Percentiles rank a stretch among this genome's conserved stretches.
phyloP scores from a whole-genome alignment of 2,329 filamentous ascomycete genomes.

The Diaporthe caulivora region DNA sequence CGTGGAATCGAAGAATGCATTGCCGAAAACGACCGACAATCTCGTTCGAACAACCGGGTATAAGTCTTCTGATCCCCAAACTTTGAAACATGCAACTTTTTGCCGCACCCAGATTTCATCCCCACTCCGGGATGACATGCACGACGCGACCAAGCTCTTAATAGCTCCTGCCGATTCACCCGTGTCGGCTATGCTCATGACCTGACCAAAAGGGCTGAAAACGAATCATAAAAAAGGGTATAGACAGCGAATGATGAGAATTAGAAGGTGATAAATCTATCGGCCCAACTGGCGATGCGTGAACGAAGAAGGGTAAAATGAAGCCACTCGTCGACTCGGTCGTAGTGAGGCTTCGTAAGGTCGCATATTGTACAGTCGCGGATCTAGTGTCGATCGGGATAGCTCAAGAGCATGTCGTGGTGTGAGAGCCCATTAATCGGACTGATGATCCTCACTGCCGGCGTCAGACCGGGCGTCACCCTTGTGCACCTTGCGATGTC shows the following conservation, averaged over 20 bases:
- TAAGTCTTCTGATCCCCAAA: slow-evolving; percentile 35
- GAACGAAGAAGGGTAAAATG: slow-evolving; percentile 9
- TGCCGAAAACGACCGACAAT: slow-evolving; percentile 33
- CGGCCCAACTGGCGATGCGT: slow-evolving; percentile 31
- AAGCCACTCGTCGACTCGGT: slow-evolving; percentile 26
- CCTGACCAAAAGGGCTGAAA: slow-evolving; percentile 10
- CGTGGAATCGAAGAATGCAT: slow-evolving; percentile 25
- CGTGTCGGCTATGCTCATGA: slow-evolving; percentile 35
- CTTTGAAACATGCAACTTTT: slow-evolving; percentile 36
- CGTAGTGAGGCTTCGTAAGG: slow-evolving; percentile 13
- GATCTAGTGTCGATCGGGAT: slow-evolving; percentile 25
- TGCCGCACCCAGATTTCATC: slow-evolving; percentile 28
- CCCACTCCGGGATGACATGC: slow-evolving; percentile 36
- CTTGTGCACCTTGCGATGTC: slow-evolving; percentile 97
- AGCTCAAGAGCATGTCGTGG: slow-evolving; percentile 4
- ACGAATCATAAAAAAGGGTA: slow-evolving; percentile 20
- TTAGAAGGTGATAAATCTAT: slow-evolving; percentile 45
- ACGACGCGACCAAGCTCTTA: slow-evolving; percentile 33
- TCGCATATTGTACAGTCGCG: slow-evolving; percentile 29
- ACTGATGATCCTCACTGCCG: slow-evolving; percentile 73
- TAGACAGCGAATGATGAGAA: slow-evolving; percentile 45
- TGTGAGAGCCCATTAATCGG: slow-evolving; percentile 57
- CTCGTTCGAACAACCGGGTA: slow-evolving; percentile 38
- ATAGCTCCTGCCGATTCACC: slow-evolving; percentile 25
- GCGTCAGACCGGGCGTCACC: slow-evolving; percentile 75